phyloP scores from a whole-genome alignment of 306 rosid genomes.

The Ochetophila trinervis region DNA sequence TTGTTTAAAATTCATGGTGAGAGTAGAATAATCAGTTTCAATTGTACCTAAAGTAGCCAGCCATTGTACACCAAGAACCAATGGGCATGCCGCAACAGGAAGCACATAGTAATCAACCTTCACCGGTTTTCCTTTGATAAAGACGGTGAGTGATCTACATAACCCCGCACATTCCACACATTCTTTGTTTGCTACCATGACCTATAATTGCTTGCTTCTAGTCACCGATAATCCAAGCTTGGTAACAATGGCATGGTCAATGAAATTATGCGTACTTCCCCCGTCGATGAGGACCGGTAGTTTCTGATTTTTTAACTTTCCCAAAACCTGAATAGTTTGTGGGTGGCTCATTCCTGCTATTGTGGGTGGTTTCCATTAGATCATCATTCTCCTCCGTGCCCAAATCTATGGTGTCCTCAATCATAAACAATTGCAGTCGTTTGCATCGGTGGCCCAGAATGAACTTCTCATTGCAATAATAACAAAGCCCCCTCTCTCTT shows the following conservation, averaged over 20 bases:
- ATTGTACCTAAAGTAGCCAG: background rate
- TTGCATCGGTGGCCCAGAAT: background rate
- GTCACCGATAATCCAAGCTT: too few species aligned
- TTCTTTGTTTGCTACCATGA: too few species aligned
- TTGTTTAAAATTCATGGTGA: too few species aligned
- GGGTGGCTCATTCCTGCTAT: background rate
- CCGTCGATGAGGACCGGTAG: background rate
- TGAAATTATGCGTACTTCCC: background rate
- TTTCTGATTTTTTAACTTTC: background rate
- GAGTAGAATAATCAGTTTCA: too few species aligned
- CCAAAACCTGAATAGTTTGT: background rate
- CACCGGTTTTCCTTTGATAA: too few species aligned
- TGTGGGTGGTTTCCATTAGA: too few species aligned
- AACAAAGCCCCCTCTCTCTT: background rate
- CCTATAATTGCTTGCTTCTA: too few species aligned
- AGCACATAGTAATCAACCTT: too few species aligned
- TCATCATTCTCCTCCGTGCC: background rate
- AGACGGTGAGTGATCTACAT: too few species aligned
- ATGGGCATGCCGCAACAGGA: background rate
- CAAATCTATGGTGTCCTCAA: background rate
- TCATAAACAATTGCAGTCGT: background rate
- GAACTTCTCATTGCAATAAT: conserved; percentile 2
- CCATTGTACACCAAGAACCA: background rate
- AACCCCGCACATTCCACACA: too few species aligned
- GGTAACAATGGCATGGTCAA: background rate